phyloP scores from a whole-genome alignment of 495 filamentous ascomycete species.

The Copromyces sp. region DNA sequence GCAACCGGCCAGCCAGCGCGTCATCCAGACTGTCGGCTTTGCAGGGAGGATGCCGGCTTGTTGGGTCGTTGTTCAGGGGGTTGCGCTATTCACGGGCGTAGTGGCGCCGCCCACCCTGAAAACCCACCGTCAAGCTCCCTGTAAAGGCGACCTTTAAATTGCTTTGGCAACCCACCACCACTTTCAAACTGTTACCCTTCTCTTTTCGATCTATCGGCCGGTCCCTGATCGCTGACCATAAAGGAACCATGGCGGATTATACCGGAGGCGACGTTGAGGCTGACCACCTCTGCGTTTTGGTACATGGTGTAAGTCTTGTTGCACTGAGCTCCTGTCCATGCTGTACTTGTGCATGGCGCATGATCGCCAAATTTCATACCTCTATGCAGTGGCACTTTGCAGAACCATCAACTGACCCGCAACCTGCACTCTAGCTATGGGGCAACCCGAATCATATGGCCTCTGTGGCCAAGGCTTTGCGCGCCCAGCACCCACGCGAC shows the following conservation, averaged over 20 bases:
- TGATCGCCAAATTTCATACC: not conserved
- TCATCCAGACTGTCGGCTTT: not conserved
- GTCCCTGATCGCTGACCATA: not conserved
- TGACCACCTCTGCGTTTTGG: slow-evolving; percentile 84
- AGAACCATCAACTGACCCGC: slow-evolving; percentile 14
- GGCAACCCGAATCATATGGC: slow-evolving; percentile 80
- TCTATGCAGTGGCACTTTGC: not conserved
- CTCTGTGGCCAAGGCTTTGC: slow-evolving; percentile 57
- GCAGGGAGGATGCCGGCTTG: not conserved
- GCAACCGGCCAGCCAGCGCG: not conserved
- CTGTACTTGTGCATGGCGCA: slow-evolving; percentile 2
- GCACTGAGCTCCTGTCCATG: not conserved
- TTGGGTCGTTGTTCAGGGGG: not conserved
- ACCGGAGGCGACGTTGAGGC: slow-evolving; percentile 29
- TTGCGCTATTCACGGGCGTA: not conserved
- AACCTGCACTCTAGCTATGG: slow-evolving; percentile 56
- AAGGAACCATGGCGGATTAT: slow-evolving; percentile 18
- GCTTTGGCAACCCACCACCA: not conserved
- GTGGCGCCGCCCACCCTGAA: not conserved
- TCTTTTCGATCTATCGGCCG: not conserved
- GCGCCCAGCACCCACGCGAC: slow-evolving; percentile 52
- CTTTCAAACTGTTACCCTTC: not conserved
- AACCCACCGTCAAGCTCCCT: not conserved
- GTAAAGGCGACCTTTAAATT: not conserved
- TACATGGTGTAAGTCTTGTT: slow-evolving; percentile 63